These are phyloP conservation scores for Mycena floridula DNA, from an alignment of 768 basidiomycete genomes.

Conservation along the genomic window DNA sequence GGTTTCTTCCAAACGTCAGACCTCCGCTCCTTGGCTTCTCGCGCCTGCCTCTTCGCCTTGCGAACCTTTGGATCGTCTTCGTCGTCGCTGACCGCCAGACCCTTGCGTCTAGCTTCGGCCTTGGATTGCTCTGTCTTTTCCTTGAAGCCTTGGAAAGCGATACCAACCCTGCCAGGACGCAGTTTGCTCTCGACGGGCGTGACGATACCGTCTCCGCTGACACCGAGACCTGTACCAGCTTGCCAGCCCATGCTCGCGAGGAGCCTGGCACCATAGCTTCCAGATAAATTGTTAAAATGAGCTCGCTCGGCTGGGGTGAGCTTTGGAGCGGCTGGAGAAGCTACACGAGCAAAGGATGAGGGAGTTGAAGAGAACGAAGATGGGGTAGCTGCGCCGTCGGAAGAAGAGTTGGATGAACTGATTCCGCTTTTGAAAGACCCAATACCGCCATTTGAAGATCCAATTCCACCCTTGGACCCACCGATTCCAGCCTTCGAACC, in stretches of 20 bases:
- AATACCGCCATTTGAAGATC: slow-evolving; percentile 24
- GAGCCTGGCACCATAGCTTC: slow-evolving; percentile 82
- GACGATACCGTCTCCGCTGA: slow-evolving; percentile 75
- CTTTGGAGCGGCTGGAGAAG: slow-evolving; percentile 36
- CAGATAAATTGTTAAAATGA: slow-evolving; percentile 79
- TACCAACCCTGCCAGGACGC: slow-evolving; percentile 81
- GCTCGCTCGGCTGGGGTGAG: slow-evolving; percentile 61
- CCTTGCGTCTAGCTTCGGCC: slow-evolving; percentile 68
- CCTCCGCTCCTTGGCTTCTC: slow-evolving; percentile 50
- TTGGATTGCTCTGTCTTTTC: slow-evolving; percentile 86
- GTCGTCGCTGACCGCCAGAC: slow-evolving; percentile 71
- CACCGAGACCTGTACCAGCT: slow-evolving; percentile 73
- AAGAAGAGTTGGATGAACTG: slow-evolving; percentile 25
- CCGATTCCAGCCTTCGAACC: slow-evolving; percentile 2
- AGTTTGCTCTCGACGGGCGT: slow-evolving; percentile 82
- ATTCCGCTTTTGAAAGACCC: slow-evolving; percentile 20
- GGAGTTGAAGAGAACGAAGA: slow-evolving; percentile 31
- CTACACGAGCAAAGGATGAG: slow-evolving; percentile 48
- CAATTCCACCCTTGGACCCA: slow-evolving; percentile 17
- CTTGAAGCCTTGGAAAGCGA: slow-evolving; percentile 81
- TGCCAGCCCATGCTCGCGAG: slow-evolving; percentile 96
- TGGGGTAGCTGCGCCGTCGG: slow-evolving; percentile 38
- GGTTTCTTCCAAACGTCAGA: slow-evolving; percentile 84
- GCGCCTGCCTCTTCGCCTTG: slow-evolving; percentile 46
- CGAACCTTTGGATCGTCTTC: slow-evolving; percentile 46